Conservation (phyloP, 2,329 filamentous ascomycete genomes). For the Coleophoma eucalyptorum region DNA sequence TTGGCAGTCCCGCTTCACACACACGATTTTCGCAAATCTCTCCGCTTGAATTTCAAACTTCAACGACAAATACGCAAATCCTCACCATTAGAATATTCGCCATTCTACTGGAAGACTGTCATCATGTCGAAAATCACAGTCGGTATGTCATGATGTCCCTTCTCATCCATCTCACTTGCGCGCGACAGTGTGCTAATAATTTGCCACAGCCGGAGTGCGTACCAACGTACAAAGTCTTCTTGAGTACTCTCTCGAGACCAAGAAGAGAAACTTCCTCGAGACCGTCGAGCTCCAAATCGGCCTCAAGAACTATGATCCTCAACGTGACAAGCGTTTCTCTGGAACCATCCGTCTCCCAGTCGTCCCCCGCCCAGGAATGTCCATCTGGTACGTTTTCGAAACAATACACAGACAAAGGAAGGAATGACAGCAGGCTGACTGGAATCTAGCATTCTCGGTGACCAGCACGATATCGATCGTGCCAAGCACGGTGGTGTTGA, state of each 20-base stretch:
- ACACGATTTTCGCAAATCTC: not conserved
- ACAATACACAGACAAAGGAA: conserved; percentile 4
- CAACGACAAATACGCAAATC: conserved; percentile 35
- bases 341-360: conserved; percentile 95
- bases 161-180: not conserved
- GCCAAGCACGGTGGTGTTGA: conserved; percentile 99
- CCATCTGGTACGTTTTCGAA: conserved; percentile 60
- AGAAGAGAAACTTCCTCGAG: conserved; percentile 98
- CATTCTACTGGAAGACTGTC: conserved; percentile 84
- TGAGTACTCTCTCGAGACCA: conserved; percentile 90
- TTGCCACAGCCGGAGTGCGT: conserved; percentile 83
- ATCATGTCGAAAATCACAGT: conserved; percentile 86
- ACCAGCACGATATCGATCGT: conserved; percentile 99
- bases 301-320: conserved; percentile 97
- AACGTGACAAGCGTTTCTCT: conserved; percentile 99
- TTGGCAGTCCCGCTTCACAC: not conserved
- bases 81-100: conserved; percentile 68
- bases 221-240: conserved; percentile 90
- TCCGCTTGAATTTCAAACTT: not conserved
- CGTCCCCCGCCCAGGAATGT: conserved; percentile 88
- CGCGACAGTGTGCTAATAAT: conserved; percentile 12
- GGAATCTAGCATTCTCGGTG: conserved; percentile 66
- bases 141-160: conserved; percentile 39
- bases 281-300: conserved; percentile 90
- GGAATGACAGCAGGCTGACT: conserved; percentile 22